phyloP scores from a whole-genome alignment of 2,329 filamentous ascomycete species.

The Hypoxylon sp. region DNA sequence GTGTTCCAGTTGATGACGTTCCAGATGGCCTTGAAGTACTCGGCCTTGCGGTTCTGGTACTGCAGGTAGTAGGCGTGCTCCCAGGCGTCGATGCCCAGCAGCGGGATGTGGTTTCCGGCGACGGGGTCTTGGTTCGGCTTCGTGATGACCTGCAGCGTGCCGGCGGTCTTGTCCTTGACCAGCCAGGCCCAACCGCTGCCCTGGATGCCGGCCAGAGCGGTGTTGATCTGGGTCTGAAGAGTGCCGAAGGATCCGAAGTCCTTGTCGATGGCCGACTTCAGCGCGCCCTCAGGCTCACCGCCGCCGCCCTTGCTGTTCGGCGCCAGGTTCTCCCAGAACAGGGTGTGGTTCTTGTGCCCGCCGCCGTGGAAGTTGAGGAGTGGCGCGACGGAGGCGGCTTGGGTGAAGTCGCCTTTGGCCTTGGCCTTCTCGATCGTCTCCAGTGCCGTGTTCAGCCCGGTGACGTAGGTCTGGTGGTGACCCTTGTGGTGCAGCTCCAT shows the following conservation, averaged over 20 bases:
- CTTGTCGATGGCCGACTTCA: constrained; percentile 60
- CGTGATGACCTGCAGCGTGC: constrained; percentile 65
- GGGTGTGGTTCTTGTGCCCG: constrained; percentile 71
- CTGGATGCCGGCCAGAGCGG: constrained; percentile 65
- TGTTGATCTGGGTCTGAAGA: constrained; percentile 63
- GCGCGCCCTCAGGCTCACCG: constrained; percentile 58
- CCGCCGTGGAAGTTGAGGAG: constrained; percentile 71
- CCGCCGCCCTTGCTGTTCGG: constrained; percentile 48
- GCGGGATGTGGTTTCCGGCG: constrained; percentile 55
- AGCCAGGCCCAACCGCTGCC: constrained; percentile 76
- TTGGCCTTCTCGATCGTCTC: constrained; percentile 72
- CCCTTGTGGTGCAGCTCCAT: constrained; percentile 87
- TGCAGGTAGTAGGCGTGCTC: constrained; percentile 68
- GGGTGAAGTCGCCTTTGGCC: constrained; percentile 55
- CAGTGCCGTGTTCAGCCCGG: constrained; percentile 74
- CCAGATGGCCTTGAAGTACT: constrained; percentile 83
- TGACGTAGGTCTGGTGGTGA: constrained; percentile 86
- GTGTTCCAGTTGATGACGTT: constrained; percentile 76
- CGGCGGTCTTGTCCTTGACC: constrained; percentile 59
- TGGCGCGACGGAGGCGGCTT: constrained; percentile 44
- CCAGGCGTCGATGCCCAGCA: constrained; percentile 73
- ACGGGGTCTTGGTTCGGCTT: constrained; percentile 72
- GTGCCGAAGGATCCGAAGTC: constrained; percentile 64
- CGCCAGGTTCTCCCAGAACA: constrained; percentile 78
- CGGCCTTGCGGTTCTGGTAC: constrained; percentile 84